phyloP scores from a whole-genome alignment of 495 filamentous ascomycete genomes.

The Astrothelium macrocarpum region DNA sequence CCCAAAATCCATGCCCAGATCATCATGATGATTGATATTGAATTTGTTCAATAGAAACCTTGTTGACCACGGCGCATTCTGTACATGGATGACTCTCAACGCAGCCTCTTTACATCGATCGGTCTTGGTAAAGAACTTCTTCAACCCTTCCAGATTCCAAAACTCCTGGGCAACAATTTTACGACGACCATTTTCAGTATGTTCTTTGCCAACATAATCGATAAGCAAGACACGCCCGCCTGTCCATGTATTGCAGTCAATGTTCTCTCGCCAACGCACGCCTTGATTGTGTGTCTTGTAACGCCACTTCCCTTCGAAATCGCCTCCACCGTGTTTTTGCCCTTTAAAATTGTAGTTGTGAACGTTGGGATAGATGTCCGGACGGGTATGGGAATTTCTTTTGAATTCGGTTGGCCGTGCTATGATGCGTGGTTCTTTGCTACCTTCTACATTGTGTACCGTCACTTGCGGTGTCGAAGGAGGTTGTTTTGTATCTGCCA shows the following conservation, averaged over 20 bases:
- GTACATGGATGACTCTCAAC: conserved; percentile 45
- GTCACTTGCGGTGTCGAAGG: not conserved
- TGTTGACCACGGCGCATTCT: conserved; percentile 45
- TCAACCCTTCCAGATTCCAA: conserved; percentile 33
- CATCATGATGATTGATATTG: conserved; percentile 39
- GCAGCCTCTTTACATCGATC: conserved; percentile 29
- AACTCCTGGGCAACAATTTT: conserved; percentile 43
- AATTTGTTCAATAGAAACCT: conserved; percentile 44
- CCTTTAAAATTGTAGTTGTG: not conserved
- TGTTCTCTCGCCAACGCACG: not conserved
- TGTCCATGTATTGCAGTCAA: not conserved
- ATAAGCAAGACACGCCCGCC: conserved; percentile 27
- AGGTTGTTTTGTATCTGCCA: not conserved
- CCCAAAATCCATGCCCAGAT: conserved; percentile 40
- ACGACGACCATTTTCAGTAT: conserved; percentile 23
- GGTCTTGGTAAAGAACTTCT: conserved; percentile 34
- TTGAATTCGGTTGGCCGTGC: not conserved
- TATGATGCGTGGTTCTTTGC: not conserved
- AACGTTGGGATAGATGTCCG: not conserved
- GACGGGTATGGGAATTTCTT: not conserved
- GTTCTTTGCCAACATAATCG: conserved; percentile 24
- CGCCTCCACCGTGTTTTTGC: not conserved
- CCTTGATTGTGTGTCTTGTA: not conserved
- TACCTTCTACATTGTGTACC: not conserved
- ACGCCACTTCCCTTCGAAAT: not conserved